Evolutionary conservation across 768 basidiomycete genomes (phyloP).

Genomic region (Hysterangium stoloniferum): DNA sequence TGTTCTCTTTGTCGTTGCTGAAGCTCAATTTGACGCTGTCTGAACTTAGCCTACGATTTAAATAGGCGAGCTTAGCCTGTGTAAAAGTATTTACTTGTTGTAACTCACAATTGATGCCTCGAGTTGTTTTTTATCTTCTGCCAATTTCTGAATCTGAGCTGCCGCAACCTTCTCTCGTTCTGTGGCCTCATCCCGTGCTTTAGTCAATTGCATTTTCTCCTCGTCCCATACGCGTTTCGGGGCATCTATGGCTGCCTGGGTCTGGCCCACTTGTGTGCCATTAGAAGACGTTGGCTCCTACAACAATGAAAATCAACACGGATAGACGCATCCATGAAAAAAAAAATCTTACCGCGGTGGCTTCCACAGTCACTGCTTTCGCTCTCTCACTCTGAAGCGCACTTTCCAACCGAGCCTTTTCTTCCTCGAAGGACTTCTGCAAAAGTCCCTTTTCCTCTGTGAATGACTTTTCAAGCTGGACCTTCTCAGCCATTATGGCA

Average conservation of each 20-base stretch:
- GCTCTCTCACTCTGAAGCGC: constrained; percentile 13
- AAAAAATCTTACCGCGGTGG: constrained; percentile 32
- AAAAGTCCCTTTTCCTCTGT: constrained; percentile 30
- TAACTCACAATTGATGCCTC: constrained; percentile 26
- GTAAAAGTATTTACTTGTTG: not conserved
- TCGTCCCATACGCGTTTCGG: constrained; percentile 41
- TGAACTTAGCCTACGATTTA: constrained; percentile 16
- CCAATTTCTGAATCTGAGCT: constrained; percentile 37
- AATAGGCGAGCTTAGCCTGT: not conserved
- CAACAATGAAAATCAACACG: not conserved
- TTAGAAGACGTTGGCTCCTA: not conserved
- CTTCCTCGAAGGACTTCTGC: constrained; percentile 32
- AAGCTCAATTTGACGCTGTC: constrained; percentile 6
- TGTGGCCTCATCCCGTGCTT: constrained; percentile 52
- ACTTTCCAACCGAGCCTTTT: constrained; percentile 19
- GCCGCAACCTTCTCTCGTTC: constrained; percentile 43
- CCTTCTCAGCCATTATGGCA: constrained; percentile 31
- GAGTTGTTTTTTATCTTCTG: constrained; percentile 36
- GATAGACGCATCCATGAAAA: constrained; percentile 16
- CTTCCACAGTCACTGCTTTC: constrained; percentile 50
- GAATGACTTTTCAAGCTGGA: constrained; percentile 30
- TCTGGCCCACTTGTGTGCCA: constrained; percentile 9
- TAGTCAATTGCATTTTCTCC: constrained; percentile 51
- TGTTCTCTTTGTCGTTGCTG: constrained; percentile 49
- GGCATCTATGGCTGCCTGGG: constrained; percentile 23